Evolutionary conservation across 495 filamentous ascomycete genomes (phyloP).

Genomic region (Viridothelium virens): DNA sequence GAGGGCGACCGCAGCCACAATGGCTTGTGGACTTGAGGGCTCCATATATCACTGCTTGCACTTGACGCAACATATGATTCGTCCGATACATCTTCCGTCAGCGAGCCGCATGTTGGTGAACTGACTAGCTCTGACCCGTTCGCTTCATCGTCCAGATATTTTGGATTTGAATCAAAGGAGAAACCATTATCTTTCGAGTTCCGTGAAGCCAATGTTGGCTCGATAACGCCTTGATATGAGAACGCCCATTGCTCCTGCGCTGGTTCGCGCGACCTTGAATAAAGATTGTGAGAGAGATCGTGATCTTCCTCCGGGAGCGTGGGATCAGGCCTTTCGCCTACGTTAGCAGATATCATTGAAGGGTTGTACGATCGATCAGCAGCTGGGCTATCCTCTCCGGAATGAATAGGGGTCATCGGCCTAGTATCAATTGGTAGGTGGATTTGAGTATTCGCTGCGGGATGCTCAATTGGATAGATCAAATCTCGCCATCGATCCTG

Average conservation of each 20-base stretch:
- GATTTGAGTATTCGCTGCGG: neutral
- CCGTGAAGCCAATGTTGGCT: neutral
- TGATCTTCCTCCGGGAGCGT: neutral
- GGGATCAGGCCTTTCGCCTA: neutral
- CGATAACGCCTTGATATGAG: neutral
- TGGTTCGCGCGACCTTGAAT: neutral
- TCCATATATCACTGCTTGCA: slow-evolving; percentile 5
- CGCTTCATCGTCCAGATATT: neutral
- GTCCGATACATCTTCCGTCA: slow-evolving; percentile 7
- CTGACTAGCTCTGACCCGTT: neutral
- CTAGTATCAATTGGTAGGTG: neutral
- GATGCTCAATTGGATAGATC: neutral
- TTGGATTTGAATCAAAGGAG: neutral
- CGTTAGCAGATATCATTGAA: neutral
- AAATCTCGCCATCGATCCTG: neutral
- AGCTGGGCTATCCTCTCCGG: neutral
- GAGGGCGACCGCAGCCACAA: neutral
- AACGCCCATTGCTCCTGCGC: neutral
- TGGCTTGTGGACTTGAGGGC: neutral
- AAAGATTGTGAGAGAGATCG: neutral
- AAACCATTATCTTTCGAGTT: neutral
- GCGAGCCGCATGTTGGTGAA: slow-evolving; percentile 7
- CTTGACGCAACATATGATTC: neutral
- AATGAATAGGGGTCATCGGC: neutral
- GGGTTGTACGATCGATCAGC: neutral